Percentiles rank a stretch among this genome's conserved stretches.
These are phyloP conservation scores for Luffa aegyptiaca DNA, from an alignment of 306 rosid genomes.

Conservation along the genomic window DNA sequence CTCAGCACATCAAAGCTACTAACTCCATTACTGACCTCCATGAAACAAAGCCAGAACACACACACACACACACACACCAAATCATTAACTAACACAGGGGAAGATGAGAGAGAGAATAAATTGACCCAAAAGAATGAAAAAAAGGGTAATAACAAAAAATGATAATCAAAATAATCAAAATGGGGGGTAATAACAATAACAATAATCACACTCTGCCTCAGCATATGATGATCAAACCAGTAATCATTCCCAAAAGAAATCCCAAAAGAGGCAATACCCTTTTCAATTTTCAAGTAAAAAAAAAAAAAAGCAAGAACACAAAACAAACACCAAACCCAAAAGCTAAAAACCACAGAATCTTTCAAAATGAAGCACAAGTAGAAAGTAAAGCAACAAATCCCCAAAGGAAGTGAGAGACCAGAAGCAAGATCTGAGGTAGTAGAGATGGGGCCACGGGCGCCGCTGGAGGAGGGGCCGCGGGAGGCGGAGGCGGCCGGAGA, in stretches of 20 bases:
- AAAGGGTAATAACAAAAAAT: background rate
- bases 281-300: background rate
- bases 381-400: background rate
- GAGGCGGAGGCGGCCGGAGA: slow-evolving; percentile 46
- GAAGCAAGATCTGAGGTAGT: slow-evolving; percentile 76
- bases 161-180: background rate
- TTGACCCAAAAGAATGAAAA: background rate
- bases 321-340: background rate
- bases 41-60: background rate
- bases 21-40: slow-evolving; percentile 1
- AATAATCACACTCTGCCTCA: background rate
- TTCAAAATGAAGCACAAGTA: background rate
- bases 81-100: background rate
- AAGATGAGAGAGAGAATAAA: background rate
- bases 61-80: background rate
- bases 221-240: background rate
- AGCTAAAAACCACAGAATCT: background rate
- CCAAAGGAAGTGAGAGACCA: slow-evolving; percentile 27
- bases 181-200: background rate
- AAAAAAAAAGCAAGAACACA: background rate
- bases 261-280: background rate
- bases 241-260: background rate
- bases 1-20: background rate
- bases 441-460: slow-evolving; percentile 58
- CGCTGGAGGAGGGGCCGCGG: slow-evolving; percentile 46